phyloP scores from a whole-genome alignment of 2,329 filamentous ascomycete genomes.

The Torrubiellomyces zombiae region DNA sequence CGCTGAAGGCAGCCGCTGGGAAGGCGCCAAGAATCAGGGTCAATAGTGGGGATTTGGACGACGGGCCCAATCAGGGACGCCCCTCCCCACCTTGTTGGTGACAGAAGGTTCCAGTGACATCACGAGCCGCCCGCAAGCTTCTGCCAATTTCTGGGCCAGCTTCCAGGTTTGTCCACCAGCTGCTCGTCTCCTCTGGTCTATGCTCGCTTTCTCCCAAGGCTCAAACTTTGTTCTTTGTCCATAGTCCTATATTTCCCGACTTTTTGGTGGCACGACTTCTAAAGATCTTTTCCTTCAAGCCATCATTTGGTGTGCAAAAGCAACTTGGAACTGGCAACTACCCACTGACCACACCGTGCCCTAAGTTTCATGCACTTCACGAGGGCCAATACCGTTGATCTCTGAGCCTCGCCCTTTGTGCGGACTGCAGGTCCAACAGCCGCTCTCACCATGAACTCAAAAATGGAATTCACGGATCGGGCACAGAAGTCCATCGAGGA shows the following conservation, averaged over 20 bases:
- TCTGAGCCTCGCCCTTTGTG: background rate
- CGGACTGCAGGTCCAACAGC: too few relatives aligned
- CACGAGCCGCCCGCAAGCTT: constrained; percentile 15
- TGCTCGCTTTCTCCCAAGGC: too few relatives aligned
- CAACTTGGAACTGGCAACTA: too few relatives aligned
- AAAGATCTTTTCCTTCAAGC: too few relatives aligned
- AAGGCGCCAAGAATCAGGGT: too few relatives aligned
- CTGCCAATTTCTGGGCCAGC: constrained; percentile 14
- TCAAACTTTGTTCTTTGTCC: too few relatives aligned
- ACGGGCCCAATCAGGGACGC: constrained; percentile 8
- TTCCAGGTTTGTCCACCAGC: constrained; percentile 5
- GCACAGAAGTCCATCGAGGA: constrained; percentile 82
- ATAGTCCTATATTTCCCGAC: constrained; percentile 2
- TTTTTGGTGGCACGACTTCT: too few relatives aligned
- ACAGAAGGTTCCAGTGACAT: constrained; percentile 15
- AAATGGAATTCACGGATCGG: constrained; percentile 86
- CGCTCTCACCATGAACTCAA: constrained; percentile 43
- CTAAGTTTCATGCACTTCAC: too few relatives aligned
- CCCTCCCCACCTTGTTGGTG: constrained; percentile 7
- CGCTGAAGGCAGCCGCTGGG: too few relatives aligned
- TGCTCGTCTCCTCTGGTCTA: constrained; percentile 1
- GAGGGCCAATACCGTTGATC: background rate
- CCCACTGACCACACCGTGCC: too few relatives aligned
- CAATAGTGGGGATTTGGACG: too few relatives aligned
- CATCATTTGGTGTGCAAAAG: too few relatives aligned